phyloP scores from a whole-genome alignment of 257 asterid species.

The Verbena officinalis region DNA sequence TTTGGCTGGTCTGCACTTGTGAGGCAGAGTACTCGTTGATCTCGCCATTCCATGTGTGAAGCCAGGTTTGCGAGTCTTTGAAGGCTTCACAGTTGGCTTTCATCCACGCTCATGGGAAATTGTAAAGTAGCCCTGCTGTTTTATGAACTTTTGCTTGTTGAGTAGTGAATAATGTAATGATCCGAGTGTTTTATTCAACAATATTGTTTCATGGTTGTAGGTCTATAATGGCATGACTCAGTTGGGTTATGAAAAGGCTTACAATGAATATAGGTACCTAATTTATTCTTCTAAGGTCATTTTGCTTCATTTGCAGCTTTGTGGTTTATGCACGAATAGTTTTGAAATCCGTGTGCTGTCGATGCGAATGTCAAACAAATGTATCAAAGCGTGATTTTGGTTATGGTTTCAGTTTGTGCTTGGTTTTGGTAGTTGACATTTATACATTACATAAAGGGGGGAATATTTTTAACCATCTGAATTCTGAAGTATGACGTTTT shows the following conservation, averaged over 20 bases:
- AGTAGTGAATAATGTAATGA: conserved; percentile 26
- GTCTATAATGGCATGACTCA: conserved; percentile 95
- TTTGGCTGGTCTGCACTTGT: conserved; percentile 31
- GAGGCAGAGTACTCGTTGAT: conserved; percentile 72
- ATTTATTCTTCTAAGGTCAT: neutral
- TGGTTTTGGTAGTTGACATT: neutral
- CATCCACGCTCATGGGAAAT: conserved; percentile 95
- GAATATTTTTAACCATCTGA: too few species aligned
- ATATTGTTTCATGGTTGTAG: conserved; percentile 40
- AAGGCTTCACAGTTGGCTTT: conserved; percentile 96
- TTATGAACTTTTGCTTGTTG: conserved; percentile 25
- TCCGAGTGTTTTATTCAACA: conserved; percentile 11
- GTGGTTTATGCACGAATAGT: neutral
- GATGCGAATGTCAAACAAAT: neutral
- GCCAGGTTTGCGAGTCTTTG: conserved; percentile 81
- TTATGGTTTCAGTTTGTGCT: neutral
- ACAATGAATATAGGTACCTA: conserved; percentile 73
- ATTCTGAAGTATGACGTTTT: too few species aligned
- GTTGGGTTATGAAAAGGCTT: conserved; percentile 80
- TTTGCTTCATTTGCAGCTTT: conserved; percentile 17
- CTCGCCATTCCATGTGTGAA: conserved; percentile 90
- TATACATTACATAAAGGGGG: conserved; percentile 11
- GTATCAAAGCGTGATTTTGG: neutral
- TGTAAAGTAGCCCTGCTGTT: conserved; percentile 46
- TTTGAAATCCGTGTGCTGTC: neutral